Evolutionary conservation across 345 rosid genomes (phyloP).

Genomic region (Raphanus raphanistrum): DNA sequence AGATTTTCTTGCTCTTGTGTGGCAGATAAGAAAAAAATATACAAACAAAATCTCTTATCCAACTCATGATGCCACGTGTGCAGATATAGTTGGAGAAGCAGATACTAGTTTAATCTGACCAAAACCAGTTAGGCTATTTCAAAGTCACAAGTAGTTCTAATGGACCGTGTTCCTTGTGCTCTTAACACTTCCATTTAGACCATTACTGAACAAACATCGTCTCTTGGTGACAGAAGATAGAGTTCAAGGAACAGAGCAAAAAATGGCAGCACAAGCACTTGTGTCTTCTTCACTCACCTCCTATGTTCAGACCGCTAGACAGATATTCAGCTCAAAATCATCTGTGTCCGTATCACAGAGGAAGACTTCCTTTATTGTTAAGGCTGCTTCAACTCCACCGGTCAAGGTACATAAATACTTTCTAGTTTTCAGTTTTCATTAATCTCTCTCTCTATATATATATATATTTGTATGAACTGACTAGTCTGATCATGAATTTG

Average conservation of each 20-base stretch:
- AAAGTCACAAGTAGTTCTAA: slow-evolving; percentile 31
- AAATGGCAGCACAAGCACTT: slow-evolving; percentile 89
- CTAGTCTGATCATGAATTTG: slow-evolving; percentile 4
- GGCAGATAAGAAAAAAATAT: not conserved
- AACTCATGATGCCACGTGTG: slow-evolving; percentile 51
- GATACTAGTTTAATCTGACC: slow-evolving; percentile 65
- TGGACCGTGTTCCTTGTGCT: slow-evolving; percentile 11
- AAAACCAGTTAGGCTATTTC: slow-evolving; percentile 25
- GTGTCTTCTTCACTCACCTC: slow-evolving; percentile 80
- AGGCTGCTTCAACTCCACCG: slow-evolving; percentile 88
- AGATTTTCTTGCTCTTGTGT: not conserved
- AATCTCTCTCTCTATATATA: not conserved
- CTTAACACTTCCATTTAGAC: slow-evolving; percentile 28
- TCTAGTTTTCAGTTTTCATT: not conserved
- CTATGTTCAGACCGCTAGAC: slow-evolving; percentile 75
- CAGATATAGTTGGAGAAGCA: slow-evolving; percentile 57
- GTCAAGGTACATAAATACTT: slow-evolving; percentile 59
- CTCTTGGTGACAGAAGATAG: slow-evolving; percentile 32
- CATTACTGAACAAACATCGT: slow-evolving; percentile 29
- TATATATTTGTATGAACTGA: not conserved
- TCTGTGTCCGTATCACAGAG: slow-evolving; percentile 44
- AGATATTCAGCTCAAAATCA: slow-evolving; percentile 58
- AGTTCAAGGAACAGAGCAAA: slow-evolving; percentile 14
- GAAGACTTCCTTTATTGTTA: slow-evolving; percentile 64
- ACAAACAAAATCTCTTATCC: slow-evolving; percentile 55